Conservation (phyloP, 139 green algal species). For the Chlamydomonas sp. region DNA sequence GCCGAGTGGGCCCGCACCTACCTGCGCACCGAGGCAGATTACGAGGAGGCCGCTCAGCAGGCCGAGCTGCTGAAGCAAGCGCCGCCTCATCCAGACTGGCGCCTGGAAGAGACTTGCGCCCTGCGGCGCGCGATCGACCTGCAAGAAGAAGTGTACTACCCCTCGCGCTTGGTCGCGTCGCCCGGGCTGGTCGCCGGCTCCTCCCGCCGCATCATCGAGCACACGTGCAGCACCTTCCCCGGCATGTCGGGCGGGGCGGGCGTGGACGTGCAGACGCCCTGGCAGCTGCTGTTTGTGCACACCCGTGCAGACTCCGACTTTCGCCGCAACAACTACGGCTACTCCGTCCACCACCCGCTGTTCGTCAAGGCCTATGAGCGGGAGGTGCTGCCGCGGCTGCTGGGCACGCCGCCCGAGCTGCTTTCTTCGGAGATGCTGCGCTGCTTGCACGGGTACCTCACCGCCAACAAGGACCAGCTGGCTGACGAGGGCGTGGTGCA, state of each 20-base stretch:
- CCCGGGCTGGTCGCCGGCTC: slow-evolving; percentile 1
- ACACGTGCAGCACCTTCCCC: slow-evolving; percentile 20
- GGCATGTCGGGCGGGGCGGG: slow-evolving; percentile 14
- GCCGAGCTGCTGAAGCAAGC: not conserved
- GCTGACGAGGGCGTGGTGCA: not conserved
- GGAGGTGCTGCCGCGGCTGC: slow-evolving; percentile 17
- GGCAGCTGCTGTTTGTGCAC: slow-evolving; percentile 19
- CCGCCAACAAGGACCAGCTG: slow-evolving; percentile 10
- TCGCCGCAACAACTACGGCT: slow-evolving; percentile 20
- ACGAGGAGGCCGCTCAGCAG: not conserved
- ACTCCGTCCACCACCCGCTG: slow-evolving; percentile 13
- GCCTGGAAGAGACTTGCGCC: not conserved
- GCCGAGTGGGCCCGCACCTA: slow-evolving; percentile 10
- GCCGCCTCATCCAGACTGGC: slow-evolving; percentile 2
- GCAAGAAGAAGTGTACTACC: slow-evolving; percentile 13
- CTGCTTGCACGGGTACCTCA: slow-evolving; percentile 14
- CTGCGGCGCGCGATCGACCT: not conserved
- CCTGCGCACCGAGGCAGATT: slow-evolving; percentile 19
- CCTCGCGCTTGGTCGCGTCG: slow-evolving; percentile 6
- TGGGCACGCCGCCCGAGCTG: slow-evolving; percentile 12
- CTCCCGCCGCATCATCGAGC: slow-evolving; percentile 16
- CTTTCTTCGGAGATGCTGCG: slow-evolving; percentile 5
- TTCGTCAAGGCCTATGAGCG: slow-evolving; percentile 20
- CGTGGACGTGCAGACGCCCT: slow-evolving; percentile 8
- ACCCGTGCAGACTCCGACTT: slow-evolving; percentile 15